A percentile compares a stretch with the other conserved stretches of the same genome.
Conservation (phyloP, 106 monocot species). For the Iris macrosiphon region DNA sequence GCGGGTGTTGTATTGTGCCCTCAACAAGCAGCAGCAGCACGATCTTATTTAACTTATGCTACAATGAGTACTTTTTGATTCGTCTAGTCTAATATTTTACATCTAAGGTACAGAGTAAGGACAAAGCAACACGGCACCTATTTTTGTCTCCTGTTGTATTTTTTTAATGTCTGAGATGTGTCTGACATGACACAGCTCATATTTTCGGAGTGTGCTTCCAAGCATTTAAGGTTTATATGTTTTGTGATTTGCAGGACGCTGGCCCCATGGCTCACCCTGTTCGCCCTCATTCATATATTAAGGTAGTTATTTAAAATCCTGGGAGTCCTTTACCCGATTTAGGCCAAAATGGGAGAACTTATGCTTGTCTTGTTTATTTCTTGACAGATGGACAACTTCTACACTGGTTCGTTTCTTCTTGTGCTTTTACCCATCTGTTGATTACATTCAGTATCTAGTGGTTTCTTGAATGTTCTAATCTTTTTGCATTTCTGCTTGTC, state of each 20-base stretch:
- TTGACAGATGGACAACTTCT: constrained; percentile 98
- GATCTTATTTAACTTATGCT: too few relatives aligned
- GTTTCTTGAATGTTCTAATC: neutral
- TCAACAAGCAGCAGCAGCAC: too few relatives aligned
- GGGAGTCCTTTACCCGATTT: too few relatives aligned
- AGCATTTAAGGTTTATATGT: too few relatives aligned
- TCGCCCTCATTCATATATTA: constrained; percentile 98
- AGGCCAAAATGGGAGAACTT: neutral
- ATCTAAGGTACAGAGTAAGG: constrained; percentile 8
- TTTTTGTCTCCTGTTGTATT: too few relatives aligned
- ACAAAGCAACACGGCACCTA: too few relatives aligned
- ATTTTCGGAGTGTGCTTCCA: too few relatives aligned
- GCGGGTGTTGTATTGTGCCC: too few relatives aligned
- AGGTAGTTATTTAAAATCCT: constrained; percentile 46
- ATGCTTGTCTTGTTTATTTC: constrained; percentile 10
- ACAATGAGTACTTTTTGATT: too few relatives aligned
- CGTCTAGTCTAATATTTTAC: neutral
- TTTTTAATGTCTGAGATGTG: too few relatives aligned
- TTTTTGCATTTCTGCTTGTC: constrained; percentile 8
- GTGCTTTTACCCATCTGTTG: neutral
- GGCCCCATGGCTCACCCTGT: constrained; percentile 99
- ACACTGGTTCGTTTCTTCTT: constrained; percentile 55
- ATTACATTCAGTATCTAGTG: neutral
- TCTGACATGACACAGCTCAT: too few relatives aligned
- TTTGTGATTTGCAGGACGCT: constrained; percentile 62